Base-by-base conservation (phyloP, 768 basidiomycete genomes). In the Panaeolus cyanescens region DNA sequence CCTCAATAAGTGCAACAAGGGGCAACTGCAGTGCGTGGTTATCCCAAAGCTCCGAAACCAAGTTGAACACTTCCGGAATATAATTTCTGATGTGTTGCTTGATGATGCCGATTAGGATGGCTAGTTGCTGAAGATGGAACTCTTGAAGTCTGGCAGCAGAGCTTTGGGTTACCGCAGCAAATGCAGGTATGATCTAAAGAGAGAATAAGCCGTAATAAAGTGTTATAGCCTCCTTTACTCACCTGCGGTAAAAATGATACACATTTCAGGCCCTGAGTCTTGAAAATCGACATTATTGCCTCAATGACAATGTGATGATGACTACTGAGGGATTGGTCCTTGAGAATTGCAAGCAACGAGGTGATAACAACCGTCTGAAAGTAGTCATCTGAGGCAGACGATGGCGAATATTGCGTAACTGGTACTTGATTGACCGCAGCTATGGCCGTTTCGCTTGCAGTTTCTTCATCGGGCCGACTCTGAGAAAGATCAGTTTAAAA, bases 281-380 rank as follows among this genome's bases (percentile, higher is more conserved):
- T 95, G 84, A 99, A 99, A 62, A 99, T 99, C 50, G 94, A 91
- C 94, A 99, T 98, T 67, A 99, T 91, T 1, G 95, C 95, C 72
- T 99, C 95, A 59, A 99, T 95, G 53, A 96, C 96, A 22, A 89
- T 91, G 68, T 97, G 91, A 68, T 98, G 95, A 67, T 93, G 90
- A 59, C 81, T 88, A 68, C 84, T 91, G 62, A 97, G 81, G 1
- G 95, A 88, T 58, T 92, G 89, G 71, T 99, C 97, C 70, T 89
- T 92, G 63, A 99, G 73, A 60, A 99, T 91, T 39, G 86, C 83
- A 32, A 99, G 83, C 9, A 99, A 83, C 0, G 95, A 85, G 28
- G 87, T 91, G 71, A 99, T 93, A 34, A 96, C 96, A 5, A 96
- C 94, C 5, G 93, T 94, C 72, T 99, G 97, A 76, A 95, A 99